Evolutionary conservation across 257 asterid species (phyloP), one percentile per base, ranked within the genome.

Genomic region (Solanum gandarillasii): DNA sequence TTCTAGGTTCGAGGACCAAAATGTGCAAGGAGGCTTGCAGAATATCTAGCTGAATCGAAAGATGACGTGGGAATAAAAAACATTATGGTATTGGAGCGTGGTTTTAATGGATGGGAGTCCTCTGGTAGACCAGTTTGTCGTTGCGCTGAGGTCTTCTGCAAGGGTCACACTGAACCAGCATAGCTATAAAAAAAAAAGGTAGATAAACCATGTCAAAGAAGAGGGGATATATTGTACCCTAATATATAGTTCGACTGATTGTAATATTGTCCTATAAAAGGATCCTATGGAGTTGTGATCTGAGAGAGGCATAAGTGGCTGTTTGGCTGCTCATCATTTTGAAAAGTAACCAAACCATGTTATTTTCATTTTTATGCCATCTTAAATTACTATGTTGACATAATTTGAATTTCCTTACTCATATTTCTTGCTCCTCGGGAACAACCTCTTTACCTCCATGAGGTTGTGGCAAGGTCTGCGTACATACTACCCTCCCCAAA

Each of bases 1-100:
- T 72, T 90, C 65, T 90, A 97, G 99, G 98, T 97, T 87, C 98
- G 99, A 20, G 99, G 99, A 36, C 99, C 99, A 87, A 97, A 91
- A 87, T 97, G 98, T 84, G 99, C 99, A 55, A 86, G 96, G 90
- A 92, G 92, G 92, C 90, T 95, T 87, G 95, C 94, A 5, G 98
- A 96, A 36, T 94, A 96, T 91, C 90, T 95, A 83, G 91, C 91
- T 34, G 95, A 90, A 36, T 88, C 74, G 79, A 91, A 92, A 89
- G 92, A 90, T 39, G 92, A 89, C 12, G 88, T 35, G 32, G 99
- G 95, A 70, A 92, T 90, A 87, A 93, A 92, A 90, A 93, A 94
- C 55, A 92, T 97, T 43, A 94, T 97, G 98, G 90, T 95, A 52
- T 89, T 97, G 85, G 98, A 97, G 67, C 95, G 96, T 1, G 99